Conservation (phyloP, 1,284 basidiomycete genomes). For the Cutaneotrichosporon curvatum region DNA sequence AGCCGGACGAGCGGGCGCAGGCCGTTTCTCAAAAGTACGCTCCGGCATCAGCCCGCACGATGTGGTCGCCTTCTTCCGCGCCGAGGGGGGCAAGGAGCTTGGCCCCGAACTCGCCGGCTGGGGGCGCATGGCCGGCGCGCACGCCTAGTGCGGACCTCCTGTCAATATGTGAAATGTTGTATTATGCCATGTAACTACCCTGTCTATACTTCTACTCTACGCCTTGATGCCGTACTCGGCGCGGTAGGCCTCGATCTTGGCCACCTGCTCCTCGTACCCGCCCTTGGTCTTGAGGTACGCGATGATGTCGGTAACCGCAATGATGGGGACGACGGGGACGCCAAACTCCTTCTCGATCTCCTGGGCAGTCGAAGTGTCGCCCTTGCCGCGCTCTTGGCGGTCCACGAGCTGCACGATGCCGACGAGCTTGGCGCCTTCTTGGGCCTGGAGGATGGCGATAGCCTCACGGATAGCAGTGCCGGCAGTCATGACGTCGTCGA, state of each 20-base stretch:
- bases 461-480: constrained; percentile 84
- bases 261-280: constrained; percentile 57
- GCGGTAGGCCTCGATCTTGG: constrained; percentile 72
- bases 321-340: constrained; percentile 65
- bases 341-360: constrained; percentile 73
- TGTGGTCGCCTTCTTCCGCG: constrained; percentile 43
- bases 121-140: constrained; percentile 43
- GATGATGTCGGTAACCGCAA: constrained; percentile 78
- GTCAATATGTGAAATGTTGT: no score
- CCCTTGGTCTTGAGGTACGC: constrained; percentile 67
- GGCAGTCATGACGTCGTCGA: constrained; percentile 96
- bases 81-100: constrained; percentile 33
- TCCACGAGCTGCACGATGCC: constrained; percentile 90
- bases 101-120: constrained; percentile 42
- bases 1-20: constrained; percentile 12
- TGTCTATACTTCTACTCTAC: neutral
- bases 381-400: constrained; percentile 73
- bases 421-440: constrained; percentile 66
- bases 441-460: constrained; percentile 60
- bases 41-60: constrained; percentile 40
- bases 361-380: constrained; percentile 63
- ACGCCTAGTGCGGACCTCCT: no score
- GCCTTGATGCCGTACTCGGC: constrained; percentile 60
- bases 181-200: neutral
- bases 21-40: constrained; percentile 39